A percentile compares a stretch with the other conserved stretches of the same genome.
phyloP scores from a whole-genome alignment of 306 rosid genomes.

The Malus orientalis region DNA sequence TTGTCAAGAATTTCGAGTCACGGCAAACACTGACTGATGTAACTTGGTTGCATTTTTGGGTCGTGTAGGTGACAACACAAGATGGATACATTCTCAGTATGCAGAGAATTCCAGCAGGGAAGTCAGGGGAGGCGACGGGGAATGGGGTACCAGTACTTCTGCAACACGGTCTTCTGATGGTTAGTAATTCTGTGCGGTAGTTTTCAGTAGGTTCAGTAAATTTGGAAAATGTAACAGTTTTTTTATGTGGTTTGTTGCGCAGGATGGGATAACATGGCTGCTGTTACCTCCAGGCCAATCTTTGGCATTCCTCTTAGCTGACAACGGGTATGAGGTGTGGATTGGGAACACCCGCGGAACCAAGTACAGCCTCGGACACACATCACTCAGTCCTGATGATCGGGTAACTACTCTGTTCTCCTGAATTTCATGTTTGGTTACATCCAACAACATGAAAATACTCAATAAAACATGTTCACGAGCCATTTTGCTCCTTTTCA shows the following conservation, averaged over 20 bases:
- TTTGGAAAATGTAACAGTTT: slow-evolving; percentile 6
- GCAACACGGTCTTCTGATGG: slow-evolving; percentile 67
- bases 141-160: slow-evolving; percentile 42
- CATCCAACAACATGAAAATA: neutral
- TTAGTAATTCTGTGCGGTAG: slow-evolving; percentile 5
- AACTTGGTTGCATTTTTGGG: neutral
- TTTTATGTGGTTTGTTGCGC: slow-evolving; percentile 13
- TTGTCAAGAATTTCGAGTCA: slow-evolving; percentile 10
- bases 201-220: neutral
- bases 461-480: neutral
- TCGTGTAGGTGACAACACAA: slow-evolving; percentile 46
- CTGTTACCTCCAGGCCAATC: slow-evolving; percentile 16
- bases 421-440: neutral
- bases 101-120: slow-evolving; percentile 37
- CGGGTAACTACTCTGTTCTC: neutral
- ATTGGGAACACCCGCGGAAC: slow-evolving; percentile 21
- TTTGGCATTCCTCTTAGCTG: slow-evolving; percentile 17
- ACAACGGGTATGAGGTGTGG: slow-evolving; percentile 20
- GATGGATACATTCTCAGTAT: slow-evolving; percentile 57
- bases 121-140: slow-evolving; percentile 21
- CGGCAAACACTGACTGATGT: neutral
- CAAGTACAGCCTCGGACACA: slow-evolving; percentile 13
- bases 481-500: slow-evolving; percentile 4
- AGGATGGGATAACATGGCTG: slow-evolving; percentile 50
- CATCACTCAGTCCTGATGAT: slow-evolving; percentile 14